Evolutionary conservation across 495 filamentous ascomycete genomes (phyloP).

Genomic region (Penicillium taxi): DNA sequence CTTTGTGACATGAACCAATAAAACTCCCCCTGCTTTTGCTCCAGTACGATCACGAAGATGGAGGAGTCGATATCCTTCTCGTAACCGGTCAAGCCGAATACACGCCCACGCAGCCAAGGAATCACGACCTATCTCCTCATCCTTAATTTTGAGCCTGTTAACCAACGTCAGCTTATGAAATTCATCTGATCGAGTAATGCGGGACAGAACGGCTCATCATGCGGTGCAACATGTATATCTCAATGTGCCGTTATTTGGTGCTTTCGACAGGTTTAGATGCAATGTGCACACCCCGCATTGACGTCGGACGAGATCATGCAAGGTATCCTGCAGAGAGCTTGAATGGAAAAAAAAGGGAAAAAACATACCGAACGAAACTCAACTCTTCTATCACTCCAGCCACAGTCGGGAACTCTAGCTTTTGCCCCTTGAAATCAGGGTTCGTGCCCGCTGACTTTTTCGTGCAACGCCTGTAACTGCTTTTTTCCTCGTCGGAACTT

Average conservation of each 20-base stretch:
- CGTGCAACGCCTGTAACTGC: slow-evolving; percentile 63
- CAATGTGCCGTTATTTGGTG: too few species aligned
- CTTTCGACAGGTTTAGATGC: too few species aligned
- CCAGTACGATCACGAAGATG: slow-evolving; percentile 62
- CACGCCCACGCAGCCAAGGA: slow-evolving; percentile 80
- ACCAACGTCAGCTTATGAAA: slow-evolving; percentile 12
- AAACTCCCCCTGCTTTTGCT: slow-evolving; percentile 47
- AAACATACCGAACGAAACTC: slow-evolving; percentile 64
- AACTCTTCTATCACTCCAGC: slow-evolving; percentile 65
- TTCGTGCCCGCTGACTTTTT: slow-evolving; percentile 51
- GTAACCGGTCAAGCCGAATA: slow-evolving; percentile 71
- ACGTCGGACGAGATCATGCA: too few species aligned
- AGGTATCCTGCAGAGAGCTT: background rate
- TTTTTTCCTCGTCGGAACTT: slow-evolving; percentile 39
- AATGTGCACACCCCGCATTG: too few species aligned
- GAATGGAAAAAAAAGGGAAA: background rate
- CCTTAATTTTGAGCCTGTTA: slow-evolving; percentile 71
- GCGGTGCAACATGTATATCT: too few species aligned
- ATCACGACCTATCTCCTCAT: slow-evolving; percentile 70
- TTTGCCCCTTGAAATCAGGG: slow-evolving; percentile 63
- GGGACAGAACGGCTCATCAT: background rate
- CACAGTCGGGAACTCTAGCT: slow-evolving; percentile 53
- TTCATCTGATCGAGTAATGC: too few species aligned
- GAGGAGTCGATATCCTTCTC: slow-evolving; percentile 67
- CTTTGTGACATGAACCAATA: slow-evolving; percentile 65